Evolutionary conservation across 2,329 filamentous ascomycete species (phyloP), one percentile per base, ranked within the genome.

Genomic region (Neobulgaria alba): DNA sequence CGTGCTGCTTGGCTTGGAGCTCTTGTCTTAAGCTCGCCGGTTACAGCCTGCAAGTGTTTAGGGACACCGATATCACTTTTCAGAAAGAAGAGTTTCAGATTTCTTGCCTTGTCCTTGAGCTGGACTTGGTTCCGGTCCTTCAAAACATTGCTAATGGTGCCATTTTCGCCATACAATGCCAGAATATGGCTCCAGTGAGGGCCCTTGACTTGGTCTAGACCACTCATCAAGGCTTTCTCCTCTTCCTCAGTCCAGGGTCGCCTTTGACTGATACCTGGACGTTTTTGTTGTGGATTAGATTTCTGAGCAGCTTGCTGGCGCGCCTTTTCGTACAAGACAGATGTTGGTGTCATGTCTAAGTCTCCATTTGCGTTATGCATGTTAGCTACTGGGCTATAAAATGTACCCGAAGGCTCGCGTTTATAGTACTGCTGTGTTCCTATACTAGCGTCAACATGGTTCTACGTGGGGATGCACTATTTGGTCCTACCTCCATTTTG

Each of bases 161-260:
- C 88, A 31, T 82, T 83, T 0, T 77, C 73, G 0, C 88, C 88
- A 58, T 90, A 94, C 31, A 94, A 73, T 2, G 81, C 81, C 10
- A 95, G 68, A 34, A 95, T 95, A 58, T 94, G 87, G 52, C 85
- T 90, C 88, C 88, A 95, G 56, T 95, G 87, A 14, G 88, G 88
- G 0, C 88, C 88, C 58, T 89, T 88, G 34, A 95, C 88, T 59
- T 83, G 78, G 56, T 93, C 88, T 3, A 95, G 74, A 1, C 88
- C 88, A 36, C 83, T 77, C 82, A 95, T 90, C 14, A 95, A 69
- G 0, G 88, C 87, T 60, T 88, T 87, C 58, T 95, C 88, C 62
- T 95, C 88, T 48, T 92, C 85, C 3, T 83, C 79, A 1, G 82
- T 86, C 88, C 88, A 95, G 0, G 88, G 86, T 19, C 88, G 75